Evolutionary conservation across 2,329 filamentous ascomycete species (phyloP), one percentile per base, ranked within the genome.

Genomic region (Penicillium italicum): DNA sequence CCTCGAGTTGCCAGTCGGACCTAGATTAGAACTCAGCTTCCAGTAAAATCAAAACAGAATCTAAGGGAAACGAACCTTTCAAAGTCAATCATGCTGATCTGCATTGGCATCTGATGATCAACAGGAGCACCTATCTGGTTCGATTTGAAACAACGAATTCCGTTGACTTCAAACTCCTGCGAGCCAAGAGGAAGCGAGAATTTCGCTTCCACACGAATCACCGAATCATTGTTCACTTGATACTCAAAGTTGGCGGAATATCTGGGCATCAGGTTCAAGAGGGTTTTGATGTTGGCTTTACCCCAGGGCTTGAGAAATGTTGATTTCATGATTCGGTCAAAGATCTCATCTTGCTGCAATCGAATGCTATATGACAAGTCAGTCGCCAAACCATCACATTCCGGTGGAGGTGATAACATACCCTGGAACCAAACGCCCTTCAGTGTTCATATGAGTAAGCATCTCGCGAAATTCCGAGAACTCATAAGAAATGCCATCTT

Each of bases 231-330:
- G 5, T 55, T 50, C 3, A 64, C 69, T 14, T 64, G 28, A 28
- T 77, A 77, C 42, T 78, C 75, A 45, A 78, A 75, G 36, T 70
- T 74, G 2, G 74, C 74, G 2, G 74, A 72, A 55, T 74, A 76
- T 3, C 63, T 63, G 8, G 70, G 70, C 22, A 69, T 67, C 8
- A 65, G 59, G 9, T 61, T 46, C 46, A 62, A 50, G 18, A 71
- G 58, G 7, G 63, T 67, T 42, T 36, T 34, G 16, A 60, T 59
- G 60, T 38, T 31, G 56, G 28, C 62, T 62, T 41, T 59, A 65
- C 18, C 50, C 20, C 48, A 50, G 8, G 65, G 69, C 42, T 66
- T 66, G 37, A 72, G 66, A 11, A 74, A 63, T 41, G 41, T 59
- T 7, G 69, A 72, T 24, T 55, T 55, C 41, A 62, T 65, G 41